These are phyloP conservation scores for Gardenia jasminoides DNA, from an alignment of 257 asterid species.

Conservation along the genomic window DNA sequence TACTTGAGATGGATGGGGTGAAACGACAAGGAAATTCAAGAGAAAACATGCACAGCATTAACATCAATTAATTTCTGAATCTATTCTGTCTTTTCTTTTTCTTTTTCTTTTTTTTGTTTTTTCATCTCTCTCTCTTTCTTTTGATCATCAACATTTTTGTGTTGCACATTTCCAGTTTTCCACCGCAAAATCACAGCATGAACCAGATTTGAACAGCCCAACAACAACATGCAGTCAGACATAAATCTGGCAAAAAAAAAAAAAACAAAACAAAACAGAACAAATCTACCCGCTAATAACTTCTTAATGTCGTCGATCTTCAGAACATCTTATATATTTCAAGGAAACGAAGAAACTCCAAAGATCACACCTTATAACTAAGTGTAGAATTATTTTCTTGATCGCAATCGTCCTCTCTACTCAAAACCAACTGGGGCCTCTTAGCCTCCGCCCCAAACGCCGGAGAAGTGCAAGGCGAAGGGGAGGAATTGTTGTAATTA, in stretches of 20 bases:
- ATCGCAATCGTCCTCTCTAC: conserved; percentile 24
- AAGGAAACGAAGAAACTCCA: background rate
- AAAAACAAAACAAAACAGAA: no score
- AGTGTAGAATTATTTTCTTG: background rate
- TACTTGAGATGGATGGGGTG: background rate
- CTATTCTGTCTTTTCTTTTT: background rate
- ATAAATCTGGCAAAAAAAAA: background rate
- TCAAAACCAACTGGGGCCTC: conserved; percentile 38
- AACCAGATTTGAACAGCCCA: background rate
- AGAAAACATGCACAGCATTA: background rate
- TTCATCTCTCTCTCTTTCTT: no score
- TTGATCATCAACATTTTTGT: background rate
- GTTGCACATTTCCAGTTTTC: background rate
- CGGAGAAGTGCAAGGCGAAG: conserved; percentile 47
- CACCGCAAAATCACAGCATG: background rate
- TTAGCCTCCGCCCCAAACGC: conserved; percentile 30
- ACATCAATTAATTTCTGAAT: background rate
- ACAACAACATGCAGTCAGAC: no score
- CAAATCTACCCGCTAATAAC: no score
- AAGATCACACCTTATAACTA: conserved; percentile 14
- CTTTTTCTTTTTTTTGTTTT: no score
- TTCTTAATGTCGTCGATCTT: background rate
- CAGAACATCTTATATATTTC: conserved; percentile 7
- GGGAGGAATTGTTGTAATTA: background rate
- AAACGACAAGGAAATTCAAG: background rate